Conservation (phyloP, 176 grass and related monocot species). For the Oryza meyeriana region DNA sequence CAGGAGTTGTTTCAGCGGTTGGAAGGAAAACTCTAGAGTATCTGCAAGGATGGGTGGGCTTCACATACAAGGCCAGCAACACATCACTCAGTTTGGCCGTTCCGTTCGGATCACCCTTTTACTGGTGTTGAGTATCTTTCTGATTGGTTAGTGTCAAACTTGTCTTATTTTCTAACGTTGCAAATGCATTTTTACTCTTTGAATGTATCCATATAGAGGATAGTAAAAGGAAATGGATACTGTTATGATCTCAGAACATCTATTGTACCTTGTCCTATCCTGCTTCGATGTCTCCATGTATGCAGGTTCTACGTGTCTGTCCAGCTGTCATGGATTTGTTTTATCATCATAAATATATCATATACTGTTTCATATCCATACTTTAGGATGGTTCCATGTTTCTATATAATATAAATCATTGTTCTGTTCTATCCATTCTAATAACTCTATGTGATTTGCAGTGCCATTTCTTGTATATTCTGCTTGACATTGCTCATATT, state of each 20-base stretch:
- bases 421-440: constrained; percentile 6
- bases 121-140: constrained; percentile 80
- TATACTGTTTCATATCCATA: background rate
- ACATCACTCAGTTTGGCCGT: constrained; percentile 44
- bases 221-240: background rate
- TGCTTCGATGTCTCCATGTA: background rate
- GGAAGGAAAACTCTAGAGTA: constrained; percentile 46
- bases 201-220: background rate
- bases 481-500: constrained; percentile 20
- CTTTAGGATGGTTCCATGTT: background rate
- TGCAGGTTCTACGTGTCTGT: background rate
- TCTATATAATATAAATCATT: background rate
- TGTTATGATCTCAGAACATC: background rate
- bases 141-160: constrained; percentile 75
- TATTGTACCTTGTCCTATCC: background rate
- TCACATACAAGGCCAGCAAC: constrained; percentile 51
- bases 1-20: constrained; percentile 52
- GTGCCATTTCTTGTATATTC: constrained; percentile 60
- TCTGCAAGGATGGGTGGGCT: constrained; percentile 33
- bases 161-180: background rate
- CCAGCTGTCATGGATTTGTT: background rate
- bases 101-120: constrained; percentile 67
- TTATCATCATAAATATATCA: background rate
- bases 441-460: constrained; percentile 44
- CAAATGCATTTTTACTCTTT: background rate